Base-by-base conservation (phyloP, 2,329 filamentous ascomycete genomes). In the Decorospora gaudefroyi region DNA sequence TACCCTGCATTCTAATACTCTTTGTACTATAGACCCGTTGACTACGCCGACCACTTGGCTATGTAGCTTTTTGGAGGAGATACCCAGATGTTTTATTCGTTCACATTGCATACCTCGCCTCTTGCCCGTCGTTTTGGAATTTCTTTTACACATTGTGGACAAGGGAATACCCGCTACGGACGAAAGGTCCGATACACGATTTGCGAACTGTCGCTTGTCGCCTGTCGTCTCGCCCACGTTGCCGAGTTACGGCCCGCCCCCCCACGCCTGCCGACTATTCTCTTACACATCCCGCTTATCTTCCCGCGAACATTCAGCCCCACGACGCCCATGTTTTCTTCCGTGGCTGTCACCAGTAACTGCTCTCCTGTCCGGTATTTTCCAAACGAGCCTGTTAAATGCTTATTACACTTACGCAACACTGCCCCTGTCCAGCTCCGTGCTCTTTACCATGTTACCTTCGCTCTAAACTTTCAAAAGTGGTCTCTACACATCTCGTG, bases 1-100 rank as follows among this genome's bases (percentile, higher is more conserved):
- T 52, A 53, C 39, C 39, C 46, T 48, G 33, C 49, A 48, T 60
- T 59, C 55, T 64, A 59, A 66, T 61, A 46, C 57, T 54, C 27
- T 47, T 46, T 67, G 59, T 68, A 68, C 51, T 56, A 64, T 59
- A 67, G 56, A 49, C 46, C 45, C 41, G 45, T 57, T 60, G 51
- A 54, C 46, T 49, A 50, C 33, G 49, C 46, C 43, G 55, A 55
- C 51, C 49, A 55, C 43, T 55, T 53, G 46, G 52, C 54, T 43
- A 50, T 42, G 55, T 49, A 53, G 55, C 52, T 50, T 61, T 65
- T 59, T 53, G 61, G 57, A 61, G 57, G 59, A 63, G 64, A 67
- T 67, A 67, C 64, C 64, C 64, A 62, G 62, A 58, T 61, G 39
- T 43, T 46, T 56, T 49, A 44, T 50, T 54, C 42, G 28, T 55